Evolutionary conservation across 2,329 filamentous ascomycete species (phyloP).

Genomic region (Chaetothyriales sp.): DNA sequence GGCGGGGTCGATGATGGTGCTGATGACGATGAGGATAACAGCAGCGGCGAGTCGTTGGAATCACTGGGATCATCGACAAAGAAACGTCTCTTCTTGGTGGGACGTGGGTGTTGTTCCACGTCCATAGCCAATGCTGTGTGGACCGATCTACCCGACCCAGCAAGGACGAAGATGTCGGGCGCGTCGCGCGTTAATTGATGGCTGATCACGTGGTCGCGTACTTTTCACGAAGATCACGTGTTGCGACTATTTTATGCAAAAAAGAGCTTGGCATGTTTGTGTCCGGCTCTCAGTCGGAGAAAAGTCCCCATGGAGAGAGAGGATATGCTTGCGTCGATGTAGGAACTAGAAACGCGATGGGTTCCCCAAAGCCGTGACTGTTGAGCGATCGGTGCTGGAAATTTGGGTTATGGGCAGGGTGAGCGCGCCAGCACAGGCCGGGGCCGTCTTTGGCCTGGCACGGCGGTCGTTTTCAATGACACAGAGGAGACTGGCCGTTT

Average conservation of each 20-base stretch:
- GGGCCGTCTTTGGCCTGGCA: conserved; percentile 1
- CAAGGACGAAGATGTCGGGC: too few relatives aligned
- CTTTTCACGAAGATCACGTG: too few relatives aligned
- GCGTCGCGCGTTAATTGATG: too few relatives aligned
- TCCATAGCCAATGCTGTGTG: conserved; percentile 18
- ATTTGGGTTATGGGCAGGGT: background rate
- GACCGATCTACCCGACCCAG: too few relatives aligned
- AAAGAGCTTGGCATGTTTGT: too few relatives aligned
- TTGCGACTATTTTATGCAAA: too few relatives aligned
- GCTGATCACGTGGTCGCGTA: too few relatives aligned
- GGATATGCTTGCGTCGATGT: background rate
- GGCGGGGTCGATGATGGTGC: conserved; percentile 20
- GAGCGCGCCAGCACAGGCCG: conserved; percentile 4
- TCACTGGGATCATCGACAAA: conserved; percentile 38
- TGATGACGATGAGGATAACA: conserved; percentile 17
- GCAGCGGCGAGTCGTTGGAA: conserved; percentile 14
- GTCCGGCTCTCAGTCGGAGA: too few relatives aligned
- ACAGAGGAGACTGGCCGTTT: conserved; percentile 3
- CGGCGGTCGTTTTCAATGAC: conserved; percentile 10
- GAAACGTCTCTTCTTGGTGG: conserved; percentile 48
- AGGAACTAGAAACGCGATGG: background rate
- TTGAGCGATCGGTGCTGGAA: background rate
- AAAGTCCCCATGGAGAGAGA: too few relatives aligned
- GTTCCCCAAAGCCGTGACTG: background rate
- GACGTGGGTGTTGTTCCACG: conserved; percentile 36